phyloP scores from a whole-genome alignment of 768 basidiomycete genomes.

The Termitomyces sp. region DNA sequence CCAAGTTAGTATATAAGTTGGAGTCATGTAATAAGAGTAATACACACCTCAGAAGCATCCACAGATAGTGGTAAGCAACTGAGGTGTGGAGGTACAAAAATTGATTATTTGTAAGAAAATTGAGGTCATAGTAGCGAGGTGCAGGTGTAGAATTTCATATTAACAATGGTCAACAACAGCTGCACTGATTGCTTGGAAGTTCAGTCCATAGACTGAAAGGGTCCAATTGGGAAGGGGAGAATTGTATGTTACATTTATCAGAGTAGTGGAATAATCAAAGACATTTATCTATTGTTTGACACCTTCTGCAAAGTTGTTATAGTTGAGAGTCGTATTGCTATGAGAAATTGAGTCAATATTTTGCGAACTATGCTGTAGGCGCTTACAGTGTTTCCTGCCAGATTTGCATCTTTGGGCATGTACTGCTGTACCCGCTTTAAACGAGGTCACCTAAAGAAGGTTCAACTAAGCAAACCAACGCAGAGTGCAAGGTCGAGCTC shows the following conservation, averaged over 20 bases:
- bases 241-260: conserved; percentile 30
- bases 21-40: too few relatives aligned
- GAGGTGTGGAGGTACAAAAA: too few relatives aligned
- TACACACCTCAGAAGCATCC: too few relatives aligned
- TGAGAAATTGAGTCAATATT: not conserved
- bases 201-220: conserved; percentile 40
- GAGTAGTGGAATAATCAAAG: conserved; percentile 37
- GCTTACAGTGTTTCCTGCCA: conserved; percentile 45
- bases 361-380: not conserved
- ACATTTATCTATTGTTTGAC: conserved; percentile 55
- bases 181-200: conserved; percentile 43
- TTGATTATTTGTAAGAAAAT: too few relatives aligned
- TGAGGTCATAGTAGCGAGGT: too few relatives aligned
- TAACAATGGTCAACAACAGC: conserved; percentile 44
- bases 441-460: conserved; percentile 32
- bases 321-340: conserved; percentile 45
- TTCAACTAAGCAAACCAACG: not conserved
- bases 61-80: too few relatives aligned
- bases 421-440: conserved; percentile 40
- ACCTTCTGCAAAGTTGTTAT: conserved; percentile 43
- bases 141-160: too few relatives aligned
- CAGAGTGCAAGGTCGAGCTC: too few relatives aligned
- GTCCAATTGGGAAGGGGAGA: conserved; percentile 41
- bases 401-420: conserved; percentile 44
- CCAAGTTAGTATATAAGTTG: too few relatives aligned